A percentile compares a stretch with the other conserved stretches of the same genome.
These are phyloP conservation scores for Leccinum rimulosum DNA, from an alignment of 768 basidiomycete genomes.

Conservation along the genomic window DNA sequence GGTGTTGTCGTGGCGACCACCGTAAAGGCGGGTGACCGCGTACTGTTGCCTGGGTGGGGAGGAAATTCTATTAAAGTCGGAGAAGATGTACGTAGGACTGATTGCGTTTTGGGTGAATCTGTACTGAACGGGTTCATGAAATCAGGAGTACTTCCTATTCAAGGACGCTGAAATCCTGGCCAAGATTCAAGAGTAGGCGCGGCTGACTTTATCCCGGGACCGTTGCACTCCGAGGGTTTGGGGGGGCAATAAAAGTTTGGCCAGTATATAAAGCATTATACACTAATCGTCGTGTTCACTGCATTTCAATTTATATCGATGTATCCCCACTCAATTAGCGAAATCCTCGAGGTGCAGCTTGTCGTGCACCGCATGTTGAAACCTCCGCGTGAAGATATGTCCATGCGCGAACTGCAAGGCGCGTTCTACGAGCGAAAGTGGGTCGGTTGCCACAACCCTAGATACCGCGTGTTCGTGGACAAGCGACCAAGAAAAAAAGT, in stretches of 20 bases:
- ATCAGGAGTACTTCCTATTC: conserved; percentile 92
- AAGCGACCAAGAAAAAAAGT: background rate
- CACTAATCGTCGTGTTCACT: conserved; percentile 22
- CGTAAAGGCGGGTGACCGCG: conserved; percentile 89
- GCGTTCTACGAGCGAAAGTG: background rate
- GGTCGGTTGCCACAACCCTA: conserved; percentile 1
- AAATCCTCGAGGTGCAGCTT: background rate
- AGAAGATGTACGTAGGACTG: conserved; percentile 70
- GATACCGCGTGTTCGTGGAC: conserved; percentile 6
- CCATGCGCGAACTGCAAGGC: conserved; percentile 15
- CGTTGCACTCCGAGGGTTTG: background rate
- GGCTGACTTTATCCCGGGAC: background rate
- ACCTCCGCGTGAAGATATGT: background rate
- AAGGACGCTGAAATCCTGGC: conserved; percentile 94
- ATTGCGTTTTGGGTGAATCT: background rate
- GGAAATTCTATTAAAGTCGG: conserved; percentile 95
- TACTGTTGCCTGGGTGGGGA: conserved; percentile 94
- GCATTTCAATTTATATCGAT: conserved; percentile 26
- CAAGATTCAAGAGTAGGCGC: conserved; percentile 83
- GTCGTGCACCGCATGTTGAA: background rate
- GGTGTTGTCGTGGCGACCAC: conserved; percentile 69
- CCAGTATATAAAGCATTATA: conserved; percentile 12
- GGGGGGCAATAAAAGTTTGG: background rate
- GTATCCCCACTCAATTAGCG: conserved; percentile 30
- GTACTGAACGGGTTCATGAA: conserved; percentile 7